phyloP scores from a whole-genome alignment of 768 basidiomycete genomes.

The Coprinellus micaceus region DNA sequence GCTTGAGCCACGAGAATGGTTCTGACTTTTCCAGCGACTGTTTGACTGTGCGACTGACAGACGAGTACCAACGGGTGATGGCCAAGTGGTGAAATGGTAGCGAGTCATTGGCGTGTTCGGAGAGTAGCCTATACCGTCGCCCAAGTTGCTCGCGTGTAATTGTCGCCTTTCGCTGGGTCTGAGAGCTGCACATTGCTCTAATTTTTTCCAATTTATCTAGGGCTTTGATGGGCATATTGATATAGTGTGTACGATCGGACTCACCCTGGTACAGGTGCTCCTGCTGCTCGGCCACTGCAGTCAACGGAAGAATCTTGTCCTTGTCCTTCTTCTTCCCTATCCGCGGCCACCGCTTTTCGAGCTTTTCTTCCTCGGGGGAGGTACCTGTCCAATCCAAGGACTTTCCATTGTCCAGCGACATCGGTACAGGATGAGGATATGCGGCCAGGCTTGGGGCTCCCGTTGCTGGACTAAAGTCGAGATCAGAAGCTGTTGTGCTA shows the following conservation, averaged over 20 bases:
- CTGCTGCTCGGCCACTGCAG: conserved; percentile 53
- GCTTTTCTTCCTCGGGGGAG: conserved; percentile 48
- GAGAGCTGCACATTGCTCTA: conserved; percentile 43
- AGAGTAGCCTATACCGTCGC: conserved; percentile 60
- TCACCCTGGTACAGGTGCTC: conserved; percentile 56
- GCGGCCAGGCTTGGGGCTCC: conserved; percentile 26
- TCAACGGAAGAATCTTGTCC: conserved; percentile 40
- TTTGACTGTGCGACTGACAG: conserved; percentile 44
- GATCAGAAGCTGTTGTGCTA: conserved; percentile 41
- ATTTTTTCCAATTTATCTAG: conserved; percentile 63
- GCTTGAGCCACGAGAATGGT: conserved; percentile 72
- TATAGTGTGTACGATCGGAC: conserved; percentile 8
- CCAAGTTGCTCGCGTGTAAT: conserved; percentile 63
- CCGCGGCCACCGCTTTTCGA: conserved; percentile 61
- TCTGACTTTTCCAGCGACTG: conserved; percentile 60
- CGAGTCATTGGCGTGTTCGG: conserved; percentile 19
- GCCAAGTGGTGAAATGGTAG: conserved; percentile 28
- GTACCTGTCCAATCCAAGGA: conserved; percentile 75
- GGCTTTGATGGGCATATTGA: too few relatives aligned
- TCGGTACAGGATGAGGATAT: conserved; percentile 60
- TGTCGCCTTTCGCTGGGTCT: conserved; percentile 59
- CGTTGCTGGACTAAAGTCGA: conserved; percentile 70
- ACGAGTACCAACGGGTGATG: conserved; percentile 58
- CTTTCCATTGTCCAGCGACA: conserved; percentile 63
- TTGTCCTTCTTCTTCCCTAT: conserved; percentile 60